These are phyloP conservation scores for Apiospora pterosperma DNA, from an alignment of 2,329 filamentous ascomycete species.

Conservation along the genomic window DNA sequence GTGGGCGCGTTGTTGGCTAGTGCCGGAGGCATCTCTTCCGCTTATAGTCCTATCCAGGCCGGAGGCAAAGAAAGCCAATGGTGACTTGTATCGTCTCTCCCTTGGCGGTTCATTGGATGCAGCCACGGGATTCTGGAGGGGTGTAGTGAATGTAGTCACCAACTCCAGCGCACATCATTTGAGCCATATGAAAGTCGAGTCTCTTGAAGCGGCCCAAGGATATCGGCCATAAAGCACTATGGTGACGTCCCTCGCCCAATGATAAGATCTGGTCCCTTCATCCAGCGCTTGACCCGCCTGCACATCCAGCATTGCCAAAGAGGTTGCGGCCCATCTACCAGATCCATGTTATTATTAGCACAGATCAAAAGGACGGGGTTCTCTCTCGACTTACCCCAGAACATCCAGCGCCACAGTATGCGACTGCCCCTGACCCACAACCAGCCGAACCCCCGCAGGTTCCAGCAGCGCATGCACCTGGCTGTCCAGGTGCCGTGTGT, in stretches of 20 bases:
- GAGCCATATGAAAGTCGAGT: not conserved
- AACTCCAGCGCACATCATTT: not conserved
- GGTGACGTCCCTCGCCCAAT: not conserved
- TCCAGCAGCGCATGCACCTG: conserved; percentile 5
- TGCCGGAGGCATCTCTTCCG: not conserved
- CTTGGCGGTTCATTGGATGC: not conserved
- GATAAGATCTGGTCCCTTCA: not conserved
- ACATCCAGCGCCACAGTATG: not conserved
- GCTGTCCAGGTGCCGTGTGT: conserved; percentile 1
- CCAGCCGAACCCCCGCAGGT: conserved; percentile 6
- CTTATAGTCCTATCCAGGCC: not conserved
- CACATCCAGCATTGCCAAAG: not conserved
- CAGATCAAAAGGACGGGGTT: not conserved
- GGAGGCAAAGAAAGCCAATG: not conserved
- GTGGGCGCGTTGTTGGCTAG: not conserved
- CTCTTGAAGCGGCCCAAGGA: not conserved
- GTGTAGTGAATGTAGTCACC: not conserved
- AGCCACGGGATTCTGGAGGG: not conserved
- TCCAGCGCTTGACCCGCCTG: not conserved
- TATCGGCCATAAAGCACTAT: not conserved
- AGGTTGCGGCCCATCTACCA: not conserved
- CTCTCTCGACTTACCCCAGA: not conserved
- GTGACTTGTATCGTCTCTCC: not conserved
- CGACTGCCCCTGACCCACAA: conserved; percentile 5
- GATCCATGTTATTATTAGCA: not conserved